These are phyloP conservation scores for Annona squamosa DNA, from an alignment of 164 flowering plant genomes.

Conservation along the genomic window DNA sequence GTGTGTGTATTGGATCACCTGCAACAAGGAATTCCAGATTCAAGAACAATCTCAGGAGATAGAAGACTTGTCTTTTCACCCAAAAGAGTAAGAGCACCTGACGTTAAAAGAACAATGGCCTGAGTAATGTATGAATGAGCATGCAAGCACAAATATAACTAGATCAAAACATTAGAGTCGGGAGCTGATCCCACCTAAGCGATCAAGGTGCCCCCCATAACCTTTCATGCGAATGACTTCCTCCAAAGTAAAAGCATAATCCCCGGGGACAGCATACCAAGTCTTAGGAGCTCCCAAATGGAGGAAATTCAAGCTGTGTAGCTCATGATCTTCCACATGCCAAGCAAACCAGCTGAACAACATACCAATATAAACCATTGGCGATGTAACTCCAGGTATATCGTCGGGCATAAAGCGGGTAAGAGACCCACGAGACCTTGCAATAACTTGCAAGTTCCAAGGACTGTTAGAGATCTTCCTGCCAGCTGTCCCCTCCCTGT, in stretches of 20 bases:
- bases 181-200: constrained; percentile 47
- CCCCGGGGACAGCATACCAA: constrained; percentile 96
- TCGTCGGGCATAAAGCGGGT: constrained; percentile 98
- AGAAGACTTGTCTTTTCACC: constrained; percentile 96
- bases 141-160: neutral
- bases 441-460: constrained; percentile 94
- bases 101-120: constrained; percentile 23
- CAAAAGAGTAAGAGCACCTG: constrained; percentile 81
- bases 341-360: constrained; percentile 99
- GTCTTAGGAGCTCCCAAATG: constrained; percentile 92
- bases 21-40: constrained; percentile 93
- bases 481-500: constrained; percentile 80
- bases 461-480: constrained; percentile 97
- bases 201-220: constrained; percentile 73
- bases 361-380: constrained; percentile 98
- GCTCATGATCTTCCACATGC: constrained; percentile 99
- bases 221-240: constrained; percentile 67
- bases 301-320: constrained; percentile 94
- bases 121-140: constrained; percentile 11
- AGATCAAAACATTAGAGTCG: neutral
- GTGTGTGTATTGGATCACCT: constrained; percentile 37
- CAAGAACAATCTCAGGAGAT: constrained; percentile 78
- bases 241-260: constrained; percentile 80
- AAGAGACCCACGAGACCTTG: constrained; percentile 89
- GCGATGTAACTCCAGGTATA: constrained; percentile 97